Evolutionary conservation across 371 early-diverging fungal genomes (phyloP).

Genomic region (Mortierella sp.): DNA sequence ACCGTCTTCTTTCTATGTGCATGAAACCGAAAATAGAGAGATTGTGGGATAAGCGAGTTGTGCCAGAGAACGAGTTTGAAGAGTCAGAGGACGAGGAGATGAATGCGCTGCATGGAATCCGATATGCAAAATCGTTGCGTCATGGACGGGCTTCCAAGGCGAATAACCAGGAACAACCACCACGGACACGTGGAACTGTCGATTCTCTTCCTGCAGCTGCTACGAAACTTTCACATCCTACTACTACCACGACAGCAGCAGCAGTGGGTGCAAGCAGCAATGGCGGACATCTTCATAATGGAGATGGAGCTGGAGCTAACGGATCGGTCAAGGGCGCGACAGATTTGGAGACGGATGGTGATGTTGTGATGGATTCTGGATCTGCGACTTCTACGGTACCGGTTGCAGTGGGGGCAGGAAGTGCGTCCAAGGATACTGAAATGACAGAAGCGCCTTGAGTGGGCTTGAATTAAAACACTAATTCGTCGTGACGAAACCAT

Average conservation of each 20-base stretch:
- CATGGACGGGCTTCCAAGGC: constrained; percentile 40
- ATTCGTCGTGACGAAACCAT: neutral
- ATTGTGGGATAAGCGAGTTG: constrained; percentile 65
- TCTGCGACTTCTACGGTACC: neutral
- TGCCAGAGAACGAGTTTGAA: constrained; percentile 72
- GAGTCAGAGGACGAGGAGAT: constrained; percentile 77
- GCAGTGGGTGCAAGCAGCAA: neutral
- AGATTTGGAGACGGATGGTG: constrained; percentile 36
- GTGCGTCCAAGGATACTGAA: constrained; percentile 30
- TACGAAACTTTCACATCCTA: constrained; percentile 26
- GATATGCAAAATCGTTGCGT: constrained; percentile 48
- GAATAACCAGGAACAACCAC: constrained; percentile 10
- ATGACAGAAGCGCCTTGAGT: constrained; percentile 39
- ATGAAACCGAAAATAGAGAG: constrained; percentile 55
- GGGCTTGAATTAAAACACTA: neutral
- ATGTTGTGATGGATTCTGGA: constrained; percentile 38
- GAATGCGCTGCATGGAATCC: constrained; percentile 43
- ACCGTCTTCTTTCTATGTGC: neutral
- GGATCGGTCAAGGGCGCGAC: neutral
- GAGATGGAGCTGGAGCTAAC: neutral
- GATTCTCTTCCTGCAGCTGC: constrained; percentile 46
- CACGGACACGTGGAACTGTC: constrained; percentile 33
- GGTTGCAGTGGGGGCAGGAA: neutral
- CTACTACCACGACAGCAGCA: constrained; percentile 11
- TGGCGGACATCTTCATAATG: neutral